Conservation (phyloP, 768 basidiomycete genomes). For the Pulveroboletus ravenelii region DNA sequence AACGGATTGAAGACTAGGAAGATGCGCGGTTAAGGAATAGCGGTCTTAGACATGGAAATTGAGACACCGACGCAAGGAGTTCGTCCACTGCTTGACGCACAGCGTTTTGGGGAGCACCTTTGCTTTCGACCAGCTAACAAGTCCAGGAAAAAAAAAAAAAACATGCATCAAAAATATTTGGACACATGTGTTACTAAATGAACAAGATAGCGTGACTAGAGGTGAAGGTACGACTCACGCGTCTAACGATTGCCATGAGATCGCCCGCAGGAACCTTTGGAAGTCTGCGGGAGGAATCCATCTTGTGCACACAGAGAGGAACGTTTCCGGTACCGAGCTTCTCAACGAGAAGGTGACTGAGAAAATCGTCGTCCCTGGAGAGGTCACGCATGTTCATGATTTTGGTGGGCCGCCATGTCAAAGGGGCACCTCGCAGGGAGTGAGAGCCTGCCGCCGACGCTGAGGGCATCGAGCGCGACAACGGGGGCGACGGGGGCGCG, state of each 20-base stretch:
- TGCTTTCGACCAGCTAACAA: constrained; percentile 54
- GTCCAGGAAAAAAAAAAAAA: constrained; percentile 7
- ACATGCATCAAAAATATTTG: constrained; percentile 16
- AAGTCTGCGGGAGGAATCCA: constrained; percentile 72
- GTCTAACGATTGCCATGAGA: constrained; percentile 68
- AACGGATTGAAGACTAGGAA: constrained; percentile 61
- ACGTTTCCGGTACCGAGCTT: constrained; percentile 77
- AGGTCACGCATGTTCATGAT: constrained; percentile 90
- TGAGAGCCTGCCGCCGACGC: constrained; percentile 23
- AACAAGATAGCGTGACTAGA: constrained; percentile 28
- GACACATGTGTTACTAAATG: constrained; percentile 14
- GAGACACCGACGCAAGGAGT: constrained; percentile 60
- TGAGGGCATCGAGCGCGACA: constrained; percentile 31
- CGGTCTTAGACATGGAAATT: constrained; percentile 14
- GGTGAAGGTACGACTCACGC: constrained; percentile 48
- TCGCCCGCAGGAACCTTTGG: constrained; percentile 70
- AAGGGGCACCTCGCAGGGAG: constrained; percentile 21
- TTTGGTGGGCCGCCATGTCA: constrained; percentile 77
- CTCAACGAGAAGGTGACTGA: constrained; percentile 84
- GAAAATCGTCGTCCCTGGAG: constrained; percentile 86
- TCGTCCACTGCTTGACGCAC: constrained; percentile 74
- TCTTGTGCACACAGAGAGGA: constrained; percentile 86
- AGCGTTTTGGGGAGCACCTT: constrained; percentile 50
- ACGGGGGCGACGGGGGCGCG: constrained; percentile 24
- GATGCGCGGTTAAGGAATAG: constrained; percentile 11